phyloP scores from a whole-genome alignment of 805 yeast genomes.

The Grigorovia transvaalensis region DNA sequence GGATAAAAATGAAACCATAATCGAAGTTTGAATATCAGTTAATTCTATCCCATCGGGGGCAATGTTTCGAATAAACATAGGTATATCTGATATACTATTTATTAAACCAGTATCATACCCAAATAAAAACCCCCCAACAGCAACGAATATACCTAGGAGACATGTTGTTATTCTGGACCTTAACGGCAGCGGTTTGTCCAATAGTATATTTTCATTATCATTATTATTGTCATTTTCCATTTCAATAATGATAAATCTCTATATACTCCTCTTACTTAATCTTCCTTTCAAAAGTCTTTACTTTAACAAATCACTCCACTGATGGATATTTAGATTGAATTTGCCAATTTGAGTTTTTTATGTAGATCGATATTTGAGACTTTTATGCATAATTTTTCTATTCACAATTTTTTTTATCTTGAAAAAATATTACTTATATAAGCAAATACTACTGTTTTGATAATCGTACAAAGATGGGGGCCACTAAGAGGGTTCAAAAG shows the following conservation, averaged over 20 bases:
- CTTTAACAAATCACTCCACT: not conserved
- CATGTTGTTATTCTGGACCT: constrained; percentile 55
- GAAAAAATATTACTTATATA: too few relatives aligned
- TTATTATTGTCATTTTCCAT: not conserved
- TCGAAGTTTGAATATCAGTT: constrained; percentile 52
- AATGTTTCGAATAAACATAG: constrained; percentile 47
- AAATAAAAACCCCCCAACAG: constrained; percentile 79
- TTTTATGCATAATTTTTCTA: too few relatives aligned
- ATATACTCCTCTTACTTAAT: not conserved
- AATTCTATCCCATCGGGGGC: constrained; percentile 40
- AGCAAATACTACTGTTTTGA: not conserved
- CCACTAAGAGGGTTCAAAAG: not conserved
- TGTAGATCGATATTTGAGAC: not conserved
- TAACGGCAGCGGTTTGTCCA: constrained; percentile 25
- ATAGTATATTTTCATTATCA: constrained; percentile 1
- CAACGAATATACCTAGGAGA: constrained; percentile 69
- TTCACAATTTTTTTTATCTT: not conserved
- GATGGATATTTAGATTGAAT: not conserved
- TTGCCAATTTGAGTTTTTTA: too few relatives aligned
- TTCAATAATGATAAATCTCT: not conserved
- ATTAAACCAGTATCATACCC: constrained; percentile 88
- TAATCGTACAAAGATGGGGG: not conserved
- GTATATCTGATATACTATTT: constrained; percentile 70
- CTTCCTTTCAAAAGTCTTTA: not conserved
- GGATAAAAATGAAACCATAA: constrained; percentile 67